These are phyloP conservation scores for Penicillium sp. DNA, from an alignment of 2,329 filamentous ascomycete genomes.

Conservation along the genomic window DNA sequence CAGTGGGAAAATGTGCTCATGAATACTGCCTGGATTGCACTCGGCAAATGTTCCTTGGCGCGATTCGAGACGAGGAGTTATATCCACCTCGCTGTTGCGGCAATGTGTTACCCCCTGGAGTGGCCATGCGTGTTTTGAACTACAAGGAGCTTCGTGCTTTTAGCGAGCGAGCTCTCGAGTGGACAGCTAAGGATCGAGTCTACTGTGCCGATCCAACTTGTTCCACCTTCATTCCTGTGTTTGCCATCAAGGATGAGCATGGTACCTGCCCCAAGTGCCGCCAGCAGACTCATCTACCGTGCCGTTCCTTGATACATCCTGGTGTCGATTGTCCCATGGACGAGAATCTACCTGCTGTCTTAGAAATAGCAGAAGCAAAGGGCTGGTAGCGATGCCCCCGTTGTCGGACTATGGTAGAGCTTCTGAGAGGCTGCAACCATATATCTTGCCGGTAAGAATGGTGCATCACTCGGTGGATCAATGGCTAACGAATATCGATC, in stretches of 20 bases:
- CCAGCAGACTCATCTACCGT: conserved; percentile 17
- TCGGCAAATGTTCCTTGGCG: conserved; percentile 12
- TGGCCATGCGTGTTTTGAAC: conserved; percentile 5
- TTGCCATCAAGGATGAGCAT: conserved; percentile 6
- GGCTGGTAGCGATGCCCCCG: conserved; percentile 17
- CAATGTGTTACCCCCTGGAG: conserved; percentile 3
- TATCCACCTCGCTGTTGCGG: conserved; percentile 23
- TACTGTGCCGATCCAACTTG: conserved; percentile 24
- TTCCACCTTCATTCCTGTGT: conserved; percentile 21
- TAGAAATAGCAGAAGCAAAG: conserved; percentile 8
- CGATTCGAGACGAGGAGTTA: conserved; percentile 18
- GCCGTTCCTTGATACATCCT: conserved; percentile 17
- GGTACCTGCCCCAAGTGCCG: conserved; percentile 17
- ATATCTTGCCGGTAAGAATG: conserved; percentile 18
- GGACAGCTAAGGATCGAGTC: conserved; percentile 11
- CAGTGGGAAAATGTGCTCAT: background rate
- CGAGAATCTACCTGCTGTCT: conserved; percentile 3
- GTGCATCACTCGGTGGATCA: background rate
- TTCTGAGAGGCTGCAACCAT: conserved; percentile 16
- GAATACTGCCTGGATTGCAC: conserved; percentile 9
- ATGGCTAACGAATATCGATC: background rate
- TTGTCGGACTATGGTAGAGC: conserved; percentile 20
- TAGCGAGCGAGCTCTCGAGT: conserved; percentile 16
- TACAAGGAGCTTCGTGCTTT: conserved; percentile 15
- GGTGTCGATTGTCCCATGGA: conserved; percentile 20